Conservation (phyloP, 179 eudicot species). For the Actinidia arguta region DNA sequence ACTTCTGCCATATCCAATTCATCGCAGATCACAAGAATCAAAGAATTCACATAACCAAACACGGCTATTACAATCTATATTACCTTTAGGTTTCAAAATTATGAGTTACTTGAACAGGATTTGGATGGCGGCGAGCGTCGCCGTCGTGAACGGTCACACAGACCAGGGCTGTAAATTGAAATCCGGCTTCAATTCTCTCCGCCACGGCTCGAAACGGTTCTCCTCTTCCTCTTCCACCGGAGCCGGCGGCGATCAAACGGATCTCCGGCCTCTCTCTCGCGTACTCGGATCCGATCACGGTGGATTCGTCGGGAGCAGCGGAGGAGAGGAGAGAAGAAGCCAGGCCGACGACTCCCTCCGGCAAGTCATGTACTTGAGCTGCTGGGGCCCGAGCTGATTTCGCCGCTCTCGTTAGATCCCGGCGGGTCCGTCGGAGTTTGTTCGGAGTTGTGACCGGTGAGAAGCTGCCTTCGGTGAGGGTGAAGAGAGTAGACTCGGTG, state of each 20-base stretch:
- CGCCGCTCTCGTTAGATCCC: not conserved
- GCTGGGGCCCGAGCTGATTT: slow-evolving; percentile 61
- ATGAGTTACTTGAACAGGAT: slow-evolving; percentile 43
- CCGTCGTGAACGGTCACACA: slow-evolving; percentile 52
- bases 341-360: slow-evolving; percentile 58
- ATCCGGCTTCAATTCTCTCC: slow-evolving; percentile 42
- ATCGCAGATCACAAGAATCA: not conserved
- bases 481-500: not conserved
- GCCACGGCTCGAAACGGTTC: slow-evolving; percentile 31
- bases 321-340: slow-evolving; percentile 29
- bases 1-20: not conserved
- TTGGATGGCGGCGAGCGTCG: slow-evolving; percentile 61
- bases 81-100: not conserved
- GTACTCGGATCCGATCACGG: slow-evolving; percentile 27
- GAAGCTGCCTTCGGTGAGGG: not conserved
- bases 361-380: slow-evolving; percentile 64
- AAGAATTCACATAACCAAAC: not conserved
- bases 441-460: not conserved
- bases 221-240: slow-evolving; percentile 18
- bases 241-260: slow-evolving; percentile 23
- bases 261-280: slow-evolving; percentile 38
- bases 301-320: slow-evolving; percentile 16
- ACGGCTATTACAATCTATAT: not conserved
- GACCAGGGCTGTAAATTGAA: slow-evolving; percentile 46
- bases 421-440: not conserved